Evolutionary conservation across 805 yeast genomes (phyloP).

Genomic region (Millerozyma acaciae): DNA sequence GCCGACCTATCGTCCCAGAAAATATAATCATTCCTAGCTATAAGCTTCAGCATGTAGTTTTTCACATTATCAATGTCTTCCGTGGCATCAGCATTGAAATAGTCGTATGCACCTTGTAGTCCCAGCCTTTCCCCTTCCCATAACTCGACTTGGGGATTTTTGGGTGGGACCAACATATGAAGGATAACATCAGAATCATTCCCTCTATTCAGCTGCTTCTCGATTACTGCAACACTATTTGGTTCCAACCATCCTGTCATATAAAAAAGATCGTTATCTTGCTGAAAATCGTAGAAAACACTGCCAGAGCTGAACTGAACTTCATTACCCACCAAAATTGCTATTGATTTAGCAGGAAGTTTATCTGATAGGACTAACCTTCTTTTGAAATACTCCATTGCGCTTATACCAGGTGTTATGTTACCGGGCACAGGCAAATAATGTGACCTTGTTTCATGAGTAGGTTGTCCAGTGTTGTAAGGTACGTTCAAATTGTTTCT

Average conservation of each 20-base stretch:
- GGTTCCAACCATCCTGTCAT: slow-evolving; percentile 94
- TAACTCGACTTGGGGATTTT: slow-evolving; percentile 69
- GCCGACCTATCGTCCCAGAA: slow-evolving; percentile 48
- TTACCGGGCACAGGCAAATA: slow-evolving; percentile 70
- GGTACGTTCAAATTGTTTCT: slow-evolving; percentile 23
- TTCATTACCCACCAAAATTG: slow-evolving; percentile 68
- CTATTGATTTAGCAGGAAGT: slow-evolving; percentile 62
- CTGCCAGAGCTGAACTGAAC: slow-evolving; percentile 83
- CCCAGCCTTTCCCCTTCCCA: slow-evolving; percentile 98
- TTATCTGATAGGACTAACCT: slow-evolving; percentile 53
- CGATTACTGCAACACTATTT: slow-evolving; percentile 64
- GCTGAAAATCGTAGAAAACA: slow-evolving; percentile 90
- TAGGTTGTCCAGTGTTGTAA: slow-evolving; percentile 75
- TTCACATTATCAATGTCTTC: slow-evolving; percentile 45
- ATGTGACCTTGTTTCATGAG: slow-evolving; percentile 77
- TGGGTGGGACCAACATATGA: slow-evolving; percentile 84
- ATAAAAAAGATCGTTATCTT: slow-evolving; percentile 82
- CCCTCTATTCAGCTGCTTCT: slow-evolving; percentile 51
- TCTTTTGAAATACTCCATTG: slow-evolving; percentile 75
- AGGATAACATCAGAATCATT: slow-evolving; percentile 48
- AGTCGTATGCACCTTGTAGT: slow-evolving; percentile 70
- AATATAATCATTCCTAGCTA: slow-evolving; percentile 47
- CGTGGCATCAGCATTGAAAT: slow-evolving; percentile 83
- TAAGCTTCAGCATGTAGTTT: slow-evolving; percentile 42
- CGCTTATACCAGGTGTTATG: slow-evolving; percentile 83